Base-by-base conservation (phyloP, 768 basidiomycete species). In the Xerocomellus amylosporus region DNA sequence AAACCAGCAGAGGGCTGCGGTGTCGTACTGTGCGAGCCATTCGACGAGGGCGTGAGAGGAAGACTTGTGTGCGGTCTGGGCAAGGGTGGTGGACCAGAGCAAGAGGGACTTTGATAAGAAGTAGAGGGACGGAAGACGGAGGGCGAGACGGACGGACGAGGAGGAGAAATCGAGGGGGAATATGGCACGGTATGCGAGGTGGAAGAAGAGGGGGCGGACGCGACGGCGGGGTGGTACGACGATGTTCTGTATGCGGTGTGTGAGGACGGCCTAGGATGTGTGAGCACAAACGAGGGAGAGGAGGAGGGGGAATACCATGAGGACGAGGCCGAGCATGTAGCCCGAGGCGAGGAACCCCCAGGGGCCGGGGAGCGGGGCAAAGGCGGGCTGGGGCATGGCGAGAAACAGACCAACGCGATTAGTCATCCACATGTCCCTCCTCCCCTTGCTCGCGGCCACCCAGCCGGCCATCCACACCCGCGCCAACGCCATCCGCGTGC, bases 211-310 rank as follows among this genome's bases (percentile, higher is more conserved):
- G 53, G 56, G 69, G 70, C 37, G 44, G 37, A 17, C 65, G 67
- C 54, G 49, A 9, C 24, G 24, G 3, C 80, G 80, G 34, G 85
- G 80, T 13, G 89, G 89, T 0, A 88, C 82, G 42, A 90, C 83
- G 40, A 88, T 81, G 65, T 90, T 84, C 61, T 90, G 89, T 54
- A 91, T 86, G 28, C 89, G 80, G 60, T 90, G 86, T 54, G 90
- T 70, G 28, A 90, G 64, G 45, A 91, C 70, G 13, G 82, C 85
- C 87, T 89, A 60, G 15, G 48, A 5, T 5, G 31, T 1, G 53
- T 63, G 26, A 53, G 55, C 9, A 22, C 17, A 17, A 28, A 12
- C 45, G 40, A 4, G 20, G 9, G 31, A 17, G 31, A 41, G 37
- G 46, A 19, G 34, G 22, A 20, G 2, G 24, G 9, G 36, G 1